These are phyloP conservation scores for Neurospora sp. DNA, from an alignment of 495 filamentous ascomycete species.

Conservation along the genomic window DNA sequence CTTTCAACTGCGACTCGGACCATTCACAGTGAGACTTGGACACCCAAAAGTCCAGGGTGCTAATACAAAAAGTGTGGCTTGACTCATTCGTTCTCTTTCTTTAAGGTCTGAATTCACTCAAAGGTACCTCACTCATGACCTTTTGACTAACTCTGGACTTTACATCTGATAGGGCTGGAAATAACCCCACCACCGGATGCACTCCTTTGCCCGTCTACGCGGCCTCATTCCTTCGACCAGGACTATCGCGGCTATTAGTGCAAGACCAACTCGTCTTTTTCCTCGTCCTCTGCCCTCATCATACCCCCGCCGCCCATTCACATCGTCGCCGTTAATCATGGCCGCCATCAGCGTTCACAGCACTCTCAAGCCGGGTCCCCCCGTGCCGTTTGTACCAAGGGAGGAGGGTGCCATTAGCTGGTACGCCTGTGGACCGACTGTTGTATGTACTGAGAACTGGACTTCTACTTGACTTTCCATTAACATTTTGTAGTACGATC, in stretches of 20 bases:
- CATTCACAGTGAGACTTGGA: not conserved
- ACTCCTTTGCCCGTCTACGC: conserved; percentile 11
- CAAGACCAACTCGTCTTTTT: conserved; percentile 8
- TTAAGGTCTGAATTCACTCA: not conserved
- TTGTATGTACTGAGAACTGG: not conserved
- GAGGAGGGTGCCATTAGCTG: conserved; percentile 68
- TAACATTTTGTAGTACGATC: not conserved
- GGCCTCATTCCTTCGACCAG: conserved; percentile 1
- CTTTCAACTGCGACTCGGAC: not conserved
- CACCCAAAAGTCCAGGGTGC: not conserved
- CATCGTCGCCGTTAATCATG: conserved; percentile 19
- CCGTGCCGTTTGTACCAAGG: conserved; percentile 67
- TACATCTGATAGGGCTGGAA: not conserved
- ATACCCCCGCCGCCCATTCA: not conserved
- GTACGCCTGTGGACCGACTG: conserved; percentile 90
- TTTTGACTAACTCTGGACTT: not conserved
- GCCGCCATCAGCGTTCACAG: conserved; percentile 59
- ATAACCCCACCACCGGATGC: conserved; percentile 11
- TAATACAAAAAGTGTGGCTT: not conserved
- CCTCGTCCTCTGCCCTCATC: not conserved
- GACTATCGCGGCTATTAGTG: not conserved
- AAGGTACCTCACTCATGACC: not conserved
- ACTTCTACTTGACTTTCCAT: not conserved
- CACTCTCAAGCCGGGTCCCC: conserved; percentile 57
- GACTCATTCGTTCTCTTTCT: not conserved